Base-by-base conservation (phyloP, 371 early-diverging fungal species). In the Mucor circinelloides region DNA sequence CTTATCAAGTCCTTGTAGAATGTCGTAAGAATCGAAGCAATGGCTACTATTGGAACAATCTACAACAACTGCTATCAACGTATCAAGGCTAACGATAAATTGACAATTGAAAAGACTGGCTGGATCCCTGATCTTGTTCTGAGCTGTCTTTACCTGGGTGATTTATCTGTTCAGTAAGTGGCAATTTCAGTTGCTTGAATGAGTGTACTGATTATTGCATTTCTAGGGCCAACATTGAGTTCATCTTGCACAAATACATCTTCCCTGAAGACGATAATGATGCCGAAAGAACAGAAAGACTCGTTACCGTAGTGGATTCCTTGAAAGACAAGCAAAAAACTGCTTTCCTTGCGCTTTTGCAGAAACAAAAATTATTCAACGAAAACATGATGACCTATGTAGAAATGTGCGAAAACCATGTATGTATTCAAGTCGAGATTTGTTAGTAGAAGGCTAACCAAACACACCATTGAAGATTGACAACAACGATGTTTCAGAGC, bases 101-200 rank as follows among this genome's bases (percentile, higher is more conserved):
- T 48, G 4, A 70, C 72, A 1, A 67, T 73, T 44, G 70, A 68
- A 3, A 83, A 93, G 60, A 87, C 94, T 77, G 87, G 86, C 8
- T 92, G 95, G 92, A 95, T 97, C 65, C 95, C 97, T 3, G 85
- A 89, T 12, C 80, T 76, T 31, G 63, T 98, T 10, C 68, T 97
- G 25, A 90, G 90, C 56, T 80, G 90, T 34, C 74, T 94, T 23
- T 98, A 95, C 71, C 76, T 93, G 30, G 93, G 94, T 68, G 95
- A 95, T 58, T 64, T 82, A 1, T 91, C 95, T 21, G 84, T 90
- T 8, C 87, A 77, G 91, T 90, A 80, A 75, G 88, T 66, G 15
- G 7, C 3, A 7, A 36, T 69, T 44, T 64, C 69, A 19, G 61
- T 64, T 9, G 60, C 70, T 21, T 71, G 23, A 8, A 5, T 1